Evolutionary conservation across 768 basidiomycete genomes (phyloP), one percentile per base, ranked within the genome.

Genomic region (Sistotremastrum suecicum): DNA sequence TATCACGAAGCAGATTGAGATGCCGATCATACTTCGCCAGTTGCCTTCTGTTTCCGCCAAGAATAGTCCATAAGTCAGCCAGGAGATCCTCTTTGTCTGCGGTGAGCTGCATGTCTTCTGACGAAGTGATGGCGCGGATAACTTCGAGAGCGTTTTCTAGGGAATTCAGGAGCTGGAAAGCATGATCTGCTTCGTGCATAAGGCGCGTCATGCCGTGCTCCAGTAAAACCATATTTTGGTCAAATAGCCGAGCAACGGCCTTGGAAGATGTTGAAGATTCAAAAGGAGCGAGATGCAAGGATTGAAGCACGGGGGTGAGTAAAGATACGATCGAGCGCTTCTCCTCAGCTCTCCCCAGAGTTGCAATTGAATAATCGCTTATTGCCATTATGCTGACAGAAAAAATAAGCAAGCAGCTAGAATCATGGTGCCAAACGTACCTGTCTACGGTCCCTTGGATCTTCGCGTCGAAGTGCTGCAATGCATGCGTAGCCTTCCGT

Each of bases 401-500:
- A 10, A 12, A 42, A 41, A 9, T 39, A 45, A 9, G 31, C 38
- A 5, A 46, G 10, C 7, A 41, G 34, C 29, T 5, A 32, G 7
- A 30, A 31, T 28, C 2, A 35, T 32, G 9, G 9, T 20, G 6
- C 45, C 31, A 40, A 37, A 61, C 77, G 56, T 46, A 83, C 84
- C 64, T 75, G 50, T 88, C 85, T 1, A 87, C 78, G 0, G 82
- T 74, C 34, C 83, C 80, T 34, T 74, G 70, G n/a, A 86, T 72
- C 54, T 70, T 81, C 3, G 84, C 65, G 34, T 72, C 71, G 37
- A 88, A 63, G 54, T 63, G 76, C 53, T 77, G 75, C 46, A 88
- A 56, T 32, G 75, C 73, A 33, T 72, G 63, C 3, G 75, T 75
- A 1, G 78, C 68, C 48, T 62, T 70, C 61, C 72, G 76, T 0